These are phyloP conservation scores for Globisporangium solare DNA, from an alignment of 352 stramenopile genomes.

Conservation along the genomic window DNA sequence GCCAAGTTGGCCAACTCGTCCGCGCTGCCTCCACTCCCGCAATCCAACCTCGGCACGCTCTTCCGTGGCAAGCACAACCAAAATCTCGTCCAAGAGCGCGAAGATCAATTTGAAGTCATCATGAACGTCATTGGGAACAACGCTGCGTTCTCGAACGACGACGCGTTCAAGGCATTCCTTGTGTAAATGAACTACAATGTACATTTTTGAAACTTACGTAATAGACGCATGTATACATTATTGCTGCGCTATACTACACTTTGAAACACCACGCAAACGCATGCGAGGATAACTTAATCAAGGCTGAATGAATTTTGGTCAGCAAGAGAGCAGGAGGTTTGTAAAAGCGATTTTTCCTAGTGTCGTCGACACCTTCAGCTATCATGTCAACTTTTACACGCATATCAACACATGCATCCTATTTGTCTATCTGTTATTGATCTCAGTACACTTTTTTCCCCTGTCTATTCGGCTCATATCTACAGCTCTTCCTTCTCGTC, in stretches of 20 bases:
- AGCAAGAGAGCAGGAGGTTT: no score
- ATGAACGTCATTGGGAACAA: constrained; percentile 67
- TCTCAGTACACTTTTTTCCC: background rate
- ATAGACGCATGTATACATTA: background rate
- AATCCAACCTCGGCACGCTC: constrained; percentile 35
- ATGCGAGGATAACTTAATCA: no score
- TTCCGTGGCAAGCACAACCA: constrained; percentile 63
- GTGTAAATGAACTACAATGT: constrained; percentile 9
- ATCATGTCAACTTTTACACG: background rate
- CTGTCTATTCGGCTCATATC: background rate
- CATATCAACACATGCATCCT: background rate
- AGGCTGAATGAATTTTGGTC: no score
- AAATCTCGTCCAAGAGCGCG: constrained; percentile 52
- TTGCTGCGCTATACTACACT: no score
- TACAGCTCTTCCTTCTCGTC: constrained; percentile 22
- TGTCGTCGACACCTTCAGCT: no score
- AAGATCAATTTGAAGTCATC: constrained; percentile 52
- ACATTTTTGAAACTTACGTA: background rate
- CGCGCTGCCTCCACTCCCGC: constrained; percentile 46
- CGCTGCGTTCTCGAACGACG: constrained; percentile 30
- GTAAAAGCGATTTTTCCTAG: no score
- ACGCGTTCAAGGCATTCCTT: constrained; percentile 60
- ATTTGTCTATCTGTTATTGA: constrained; percentile 1
- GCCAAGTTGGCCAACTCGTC: constrained; percentile 25
- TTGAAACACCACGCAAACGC: no score